These are phyloP conservation scores for Sutorius eximius DNA, from an alignment of 1,284 basidiomycete genomes.

Conservation along the genomic window DNA sequence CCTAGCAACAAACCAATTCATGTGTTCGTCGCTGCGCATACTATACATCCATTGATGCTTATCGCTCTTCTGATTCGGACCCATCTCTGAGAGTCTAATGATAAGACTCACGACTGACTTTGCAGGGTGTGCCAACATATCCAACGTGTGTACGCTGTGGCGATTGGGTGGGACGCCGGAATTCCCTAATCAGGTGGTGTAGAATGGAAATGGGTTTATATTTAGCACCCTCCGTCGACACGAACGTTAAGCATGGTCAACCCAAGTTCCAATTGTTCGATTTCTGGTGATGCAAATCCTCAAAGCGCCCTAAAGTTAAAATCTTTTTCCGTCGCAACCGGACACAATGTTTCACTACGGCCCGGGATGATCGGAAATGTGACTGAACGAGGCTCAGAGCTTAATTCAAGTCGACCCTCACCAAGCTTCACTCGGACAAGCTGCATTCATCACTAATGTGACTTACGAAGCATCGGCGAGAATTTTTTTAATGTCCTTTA, in stretches of 20 bases:
- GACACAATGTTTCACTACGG: neutral
- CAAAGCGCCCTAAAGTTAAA: neutral
- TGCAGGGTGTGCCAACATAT: no score
- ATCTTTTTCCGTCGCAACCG: neutral
- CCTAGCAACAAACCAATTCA: neutral
- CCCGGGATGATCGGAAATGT: neutral
- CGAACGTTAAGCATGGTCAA: neutral
- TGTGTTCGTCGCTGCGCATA: neutral
- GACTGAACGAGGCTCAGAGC: neutral
- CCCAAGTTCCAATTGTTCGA: neutral
- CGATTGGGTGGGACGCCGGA: neutral
- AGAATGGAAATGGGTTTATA: neutral
- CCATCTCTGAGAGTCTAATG: neutral
- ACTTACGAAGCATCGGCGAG: neutral
- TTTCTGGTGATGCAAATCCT: neutral
- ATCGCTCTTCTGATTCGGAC: neutral
- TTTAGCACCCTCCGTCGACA: no score
- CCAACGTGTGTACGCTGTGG: no score
- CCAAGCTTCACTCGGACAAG: neutral
- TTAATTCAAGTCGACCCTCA: neutral
- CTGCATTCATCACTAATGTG: neutral
- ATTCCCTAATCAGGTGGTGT: neutral
- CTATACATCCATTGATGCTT: neutral
- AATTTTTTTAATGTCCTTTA: neutral
- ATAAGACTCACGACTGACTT: neutral